Evolutionary conservation across 148 eudicot genomes (phyloP).

Genomic region (Rhododendron ferrugineum): DNA sequence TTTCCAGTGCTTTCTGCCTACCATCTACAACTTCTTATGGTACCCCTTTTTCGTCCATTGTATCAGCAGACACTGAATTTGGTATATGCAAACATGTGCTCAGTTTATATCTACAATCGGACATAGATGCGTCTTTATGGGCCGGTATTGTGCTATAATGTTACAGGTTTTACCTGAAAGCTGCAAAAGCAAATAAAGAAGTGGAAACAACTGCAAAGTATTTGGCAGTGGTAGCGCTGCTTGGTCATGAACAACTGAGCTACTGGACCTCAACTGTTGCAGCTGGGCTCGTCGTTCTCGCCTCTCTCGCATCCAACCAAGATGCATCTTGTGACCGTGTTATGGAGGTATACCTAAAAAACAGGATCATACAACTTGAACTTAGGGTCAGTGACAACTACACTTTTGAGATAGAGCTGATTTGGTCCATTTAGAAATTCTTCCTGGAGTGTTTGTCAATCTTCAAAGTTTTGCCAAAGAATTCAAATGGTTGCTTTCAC

Average conservation of each 20-base stretch:
- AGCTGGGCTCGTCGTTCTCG: constrained; percentile 74
- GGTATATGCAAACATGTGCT: background rate
- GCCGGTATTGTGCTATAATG: background rate
- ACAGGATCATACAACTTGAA: background rate
- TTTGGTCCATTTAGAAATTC: background rate
- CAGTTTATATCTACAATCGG: background rate
- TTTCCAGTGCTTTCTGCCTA: constrained; percentile 75
- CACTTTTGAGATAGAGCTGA: background rate
- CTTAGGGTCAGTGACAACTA: background rate
- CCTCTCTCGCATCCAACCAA: constrained; percentile 45
- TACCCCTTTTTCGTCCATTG: constrained; percentile 15
- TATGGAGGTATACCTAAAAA: constrained; percentile 41
- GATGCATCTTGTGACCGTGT: constrained; percentile 54
- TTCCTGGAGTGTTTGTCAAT: background rate
- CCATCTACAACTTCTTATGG: constrained; percentile 88
- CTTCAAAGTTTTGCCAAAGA: background rate
- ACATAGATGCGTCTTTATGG: background rate
- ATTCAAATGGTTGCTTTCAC: background rate
- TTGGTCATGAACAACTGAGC: constrained; percentile 66
- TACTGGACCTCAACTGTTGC: constrained; percentile 97
- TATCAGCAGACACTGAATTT: background rate
- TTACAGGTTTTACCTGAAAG: constrained; percentile 90
- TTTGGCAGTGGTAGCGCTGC: constrained; percentile 60
- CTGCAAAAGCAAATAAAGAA: constrained; percentile 63
- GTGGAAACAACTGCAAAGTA: constrained; percentile 55